phyloP scores from a whole-genome alignment of 345 rosid genomes.

The Rhodamnia rubescens region DNA sequence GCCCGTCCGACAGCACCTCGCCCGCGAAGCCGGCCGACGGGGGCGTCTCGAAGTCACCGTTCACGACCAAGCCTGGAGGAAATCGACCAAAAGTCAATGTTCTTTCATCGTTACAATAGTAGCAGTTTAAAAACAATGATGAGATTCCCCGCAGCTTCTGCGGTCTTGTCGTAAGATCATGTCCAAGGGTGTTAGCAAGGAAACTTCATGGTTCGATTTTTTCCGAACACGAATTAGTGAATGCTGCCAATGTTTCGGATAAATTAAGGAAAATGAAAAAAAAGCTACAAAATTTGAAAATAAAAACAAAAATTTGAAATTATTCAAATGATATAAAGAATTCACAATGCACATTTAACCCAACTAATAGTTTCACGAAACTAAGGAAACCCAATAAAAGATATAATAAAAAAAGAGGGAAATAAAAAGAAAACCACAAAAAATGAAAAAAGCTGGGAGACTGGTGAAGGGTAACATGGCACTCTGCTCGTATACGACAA shows the following conservation, averaged over 20 bases:
- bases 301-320: not conserved
- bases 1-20: constrained; percentile 37
- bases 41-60: constrained; percentile 74
- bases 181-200: not conserved
- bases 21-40: constrained; percentile 63
- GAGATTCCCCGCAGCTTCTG: not conserved
- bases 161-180: not conserved
- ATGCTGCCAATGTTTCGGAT: too few species aligned
- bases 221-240: too few species aligned
- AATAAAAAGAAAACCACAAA: not conserved
- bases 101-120: not conserved
- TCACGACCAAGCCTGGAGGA: constrained; percentile 45
- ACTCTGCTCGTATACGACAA: not conserved
- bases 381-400: too few species aligned
- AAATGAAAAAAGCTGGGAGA: not conserved
- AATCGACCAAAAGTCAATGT: not conserved
- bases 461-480: not conserved
- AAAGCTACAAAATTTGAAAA: not conserved
- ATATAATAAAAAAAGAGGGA: not conserved
- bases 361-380: too few species aligned
- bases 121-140: not conserved
- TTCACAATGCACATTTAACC: not conserved
- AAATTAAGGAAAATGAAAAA: not conserved
- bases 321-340: not conserved
- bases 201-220: not conserved